Conservation (phyloP, 352 stramenopile species). For the Globisporangium nunn region DNA sequence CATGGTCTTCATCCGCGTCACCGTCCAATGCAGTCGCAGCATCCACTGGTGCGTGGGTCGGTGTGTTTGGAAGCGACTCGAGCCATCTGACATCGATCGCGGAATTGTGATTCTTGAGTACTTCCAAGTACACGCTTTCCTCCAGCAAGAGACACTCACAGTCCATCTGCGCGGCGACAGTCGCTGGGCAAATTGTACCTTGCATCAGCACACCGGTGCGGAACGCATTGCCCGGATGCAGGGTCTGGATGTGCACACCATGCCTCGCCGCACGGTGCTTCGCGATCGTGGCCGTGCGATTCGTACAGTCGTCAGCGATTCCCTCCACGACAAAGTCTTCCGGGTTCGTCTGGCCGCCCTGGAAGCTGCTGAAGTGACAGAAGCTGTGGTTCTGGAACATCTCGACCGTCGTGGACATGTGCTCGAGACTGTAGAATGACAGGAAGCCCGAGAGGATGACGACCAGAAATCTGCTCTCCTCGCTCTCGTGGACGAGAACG, state of each 20-base stretch:
- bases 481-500: conserved; percentile 47
- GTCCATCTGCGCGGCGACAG: conserved; percentile 44
- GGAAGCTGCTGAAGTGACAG: conserved; percentile 33
- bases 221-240: conserved; percentile 44
- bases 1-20: background rate
- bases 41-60: background rate
- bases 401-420: conserved; percentile 43
- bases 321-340: conserved; percentile 20
- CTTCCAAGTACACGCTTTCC: conserved; percentile 26
- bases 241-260: conserved; percentile 50
- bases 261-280: conserved; percentile 34
- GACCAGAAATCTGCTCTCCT: conserved; percentile 24
- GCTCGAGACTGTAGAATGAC: conserved; percentile 55
- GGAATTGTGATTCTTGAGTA: conserved; percentile 30
- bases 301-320: background rate
- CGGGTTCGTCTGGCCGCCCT: conserved; percentile 19
- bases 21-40: background rate
- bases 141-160: conserved; percentile 47
- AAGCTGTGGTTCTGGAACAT: conserved; percentile 63
- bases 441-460: conserved; percentile 45
- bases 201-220: conserved; percentile 43
- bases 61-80: background rate
- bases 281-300: conserved; percentile 8
- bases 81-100: conserved; percentile 22
- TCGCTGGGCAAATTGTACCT: conserved; percentile 31